These are phyloP conservation scores for Podila horticola DNA, from an alignment of 192 early-diverging fungal genomes.

Conservation along the genomic window DNA sequence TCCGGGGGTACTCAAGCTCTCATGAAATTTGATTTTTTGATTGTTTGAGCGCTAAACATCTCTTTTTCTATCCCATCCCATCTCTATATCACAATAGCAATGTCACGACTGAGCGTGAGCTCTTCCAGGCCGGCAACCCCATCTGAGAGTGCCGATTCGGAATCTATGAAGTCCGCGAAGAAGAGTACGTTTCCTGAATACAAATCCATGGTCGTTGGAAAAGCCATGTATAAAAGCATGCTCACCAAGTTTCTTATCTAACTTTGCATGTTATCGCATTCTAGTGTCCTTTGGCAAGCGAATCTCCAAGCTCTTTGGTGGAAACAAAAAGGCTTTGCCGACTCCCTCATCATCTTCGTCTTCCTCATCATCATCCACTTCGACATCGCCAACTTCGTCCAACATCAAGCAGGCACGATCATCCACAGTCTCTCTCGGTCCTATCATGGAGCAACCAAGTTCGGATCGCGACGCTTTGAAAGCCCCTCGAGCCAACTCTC, in stretches of 20 bases:
- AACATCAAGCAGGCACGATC: slow-evolving; percentile 8
- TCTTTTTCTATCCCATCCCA: neutral
- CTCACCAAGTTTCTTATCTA: neutral
- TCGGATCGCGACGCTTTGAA: neutral
- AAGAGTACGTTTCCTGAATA: slow-evolving; percentile 19
- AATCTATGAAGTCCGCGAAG: slow-evolving; percentile 27
- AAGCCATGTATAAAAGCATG: neutral
- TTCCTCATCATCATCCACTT: neutral
- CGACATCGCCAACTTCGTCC: slow-evolving; percentile 5
- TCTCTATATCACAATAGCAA: slow-evolving; percentile 1
- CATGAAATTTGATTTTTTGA: neutral
- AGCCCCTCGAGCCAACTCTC: slow-evolving; percentile 3
- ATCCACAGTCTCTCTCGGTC: slow-evolving; percentile 14
- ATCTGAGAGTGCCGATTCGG: slow-evolving; percentile 18
- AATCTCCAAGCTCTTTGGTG: slow-evolving; percentile 35
- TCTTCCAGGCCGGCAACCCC: slow-evolving; percentile 4
- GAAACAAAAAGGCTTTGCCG: neutral
- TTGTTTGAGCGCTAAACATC: neutral
- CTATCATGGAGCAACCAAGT: slow-evolving; percentile 24
- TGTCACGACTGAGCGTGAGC: slow-evolving; percentile 11
- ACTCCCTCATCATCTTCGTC: neutral
- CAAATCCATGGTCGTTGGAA: neutral
- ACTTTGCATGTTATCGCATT: neutral
- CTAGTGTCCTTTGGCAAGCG: slow-evolving; percentile 45
- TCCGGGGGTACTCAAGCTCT: neutral